phyloP scores from a whole-genome alignment of 2,329 filamentous ascomycete genomes.

The Aspergillus sp. region DNA sequence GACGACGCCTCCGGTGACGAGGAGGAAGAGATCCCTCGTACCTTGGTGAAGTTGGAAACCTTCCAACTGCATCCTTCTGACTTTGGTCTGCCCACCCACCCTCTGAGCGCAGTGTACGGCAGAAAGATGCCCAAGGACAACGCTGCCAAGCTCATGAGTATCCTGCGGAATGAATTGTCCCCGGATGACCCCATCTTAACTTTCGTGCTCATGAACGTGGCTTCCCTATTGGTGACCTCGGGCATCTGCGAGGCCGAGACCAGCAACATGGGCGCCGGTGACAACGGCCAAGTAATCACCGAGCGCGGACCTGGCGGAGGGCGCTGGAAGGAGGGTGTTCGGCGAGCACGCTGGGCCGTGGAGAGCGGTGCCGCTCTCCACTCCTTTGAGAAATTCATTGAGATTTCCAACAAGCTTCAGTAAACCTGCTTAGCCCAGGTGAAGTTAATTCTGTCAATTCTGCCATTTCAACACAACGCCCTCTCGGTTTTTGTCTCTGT shows the following conservation, averaged over 20 bases:
- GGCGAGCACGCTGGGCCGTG: constrained; percentile 83
- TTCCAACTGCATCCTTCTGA: constrained; percentile 81
- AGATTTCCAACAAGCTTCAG: constrained; percentile 65
- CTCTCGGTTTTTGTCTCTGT: neutral
- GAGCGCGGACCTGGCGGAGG: constrained; percentile 83
- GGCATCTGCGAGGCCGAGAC: constrained; percentile 82
- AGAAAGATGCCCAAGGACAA: constrained; percentile 87
- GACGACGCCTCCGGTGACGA: constrained; percentile 46
- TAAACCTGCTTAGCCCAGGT: neutral
- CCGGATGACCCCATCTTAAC: constrained; percentile 81
- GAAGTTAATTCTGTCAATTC: constrained; percentile 1
- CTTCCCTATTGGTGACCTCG: constrained; percentile 79
- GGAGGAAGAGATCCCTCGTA: constrained; percentile 36
- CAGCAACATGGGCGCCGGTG: constrained; percentile 75
- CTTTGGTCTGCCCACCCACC: constrained; percentile 76
- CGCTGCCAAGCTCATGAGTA: constrained; percentile 74
- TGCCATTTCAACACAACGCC: neutral
- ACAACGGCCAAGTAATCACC: constrained; percentile 75
- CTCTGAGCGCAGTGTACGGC: constrained; percentile 74
- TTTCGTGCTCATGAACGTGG: constrained; percentile 93
- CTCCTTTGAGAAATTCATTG: constrained; percentile 80
- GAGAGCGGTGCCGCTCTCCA: constrained; percentile 81
- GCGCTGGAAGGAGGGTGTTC: constrained; percentile 92
- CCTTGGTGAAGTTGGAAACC: constrained; percentile 63
- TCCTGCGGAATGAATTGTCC: constrained; percentile 71